phyloP scores from a whole-genome alignment of 345 rosid species.

The Salix caprea region DNA sequence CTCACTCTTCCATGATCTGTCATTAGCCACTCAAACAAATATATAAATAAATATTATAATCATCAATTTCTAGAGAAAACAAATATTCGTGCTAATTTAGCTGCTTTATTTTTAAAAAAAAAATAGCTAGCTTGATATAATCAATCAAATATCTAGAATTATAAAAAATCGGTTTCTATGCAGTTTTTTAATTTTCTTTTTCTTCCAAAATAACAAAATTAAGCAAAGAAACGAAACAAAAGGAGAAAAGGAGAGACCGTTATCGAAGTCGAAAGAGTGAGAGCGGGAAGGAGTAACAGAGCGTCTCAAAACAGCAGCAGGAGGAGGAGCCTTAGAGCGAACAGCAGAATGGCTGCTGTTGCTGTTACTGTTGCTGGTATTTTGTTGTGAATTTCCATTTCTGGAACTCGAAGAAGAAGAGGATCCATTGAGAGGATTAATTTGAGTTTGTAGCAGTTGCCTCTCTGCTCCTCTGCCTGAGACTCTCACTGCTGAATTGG shows the following conservation, averaged over 20 bases:
- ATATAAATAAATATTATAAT: neutral
- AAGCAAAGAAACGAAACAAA: neutral
- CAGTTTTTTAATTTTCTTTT: neutral
- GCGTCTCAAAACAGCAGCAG: conserved; percentile 39
- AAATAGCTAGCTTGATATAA: no score
- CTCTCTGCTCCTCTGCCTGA: conserved; percentile 22
- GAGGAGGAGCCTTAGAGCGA: conserved; percentile 15
- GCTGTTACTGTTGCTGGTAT: neutral
- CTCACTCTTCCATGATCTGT: conserved; percentile 84
- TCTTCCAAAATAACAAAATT: neutral
- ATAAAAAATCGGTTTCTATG: neutral
- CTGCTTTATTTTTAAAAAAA: no score
- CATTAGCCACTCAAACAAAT: neutral
- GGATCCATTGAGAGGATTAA: conserved; percentile 18
- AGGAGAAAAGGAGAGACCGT: conserved; percentile 34
- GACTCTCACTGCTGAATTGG: conserved; percentile 27
- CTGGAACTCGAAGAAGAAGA: conserved; percentile 32
- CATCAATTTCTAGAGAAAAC: neutral
- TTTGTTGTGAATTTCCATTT: conserved; percentile 30
- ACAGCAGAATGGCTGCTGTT: conserved; percentile 19
- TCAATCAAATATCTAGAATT: neutral
- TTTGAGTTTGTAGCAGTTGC: conserved; percentile 27
- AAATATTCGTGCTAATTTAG: neutral
- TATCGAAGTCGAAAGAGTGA: conserved; percentile 30
- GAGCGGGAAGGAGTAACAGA: conserved; percentile 67